Percentiles rank a stretch among this genome's conserved stretches.
These are phyloP conservation scores for Metschnikowia reukaufii DNA, from an alignment of 805 yeast genomes.

Conservation along the genomic window DNA sequence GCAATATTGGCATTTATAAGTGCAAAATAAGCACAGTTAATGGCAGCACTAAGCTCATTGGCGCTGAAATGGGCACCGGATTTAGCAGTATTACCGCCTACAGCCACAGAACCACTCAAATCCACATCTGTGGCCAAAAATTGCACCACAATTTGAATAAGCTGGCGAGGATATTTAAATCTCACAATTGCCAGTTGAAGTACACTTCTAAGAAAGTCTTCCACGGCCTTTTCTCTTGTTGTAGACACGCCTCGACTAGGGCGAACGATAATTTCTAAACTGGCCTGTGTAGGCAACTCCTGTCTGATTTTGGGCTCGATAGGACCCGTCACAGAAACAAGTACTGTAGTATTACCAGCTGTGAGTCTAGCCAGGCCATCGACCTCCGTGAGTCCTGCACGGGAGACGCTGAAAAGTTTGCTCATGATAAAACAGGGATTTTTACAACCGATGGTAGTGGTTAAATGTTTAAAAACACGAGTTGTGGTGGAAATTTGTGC, in stretches of 20 bases:
- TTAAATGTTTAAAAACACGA: too few species aligned
- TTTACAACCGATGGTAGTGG: too few species aligned
- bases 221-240: constrained; percentile 74
- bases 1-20: constrained; percentile 79
- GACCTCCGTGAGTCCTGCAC: constrained; percentile 49
- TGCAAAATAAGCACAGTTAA: constrained; percentile 75
- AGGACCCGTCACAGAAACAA: constrained; percentile 88
- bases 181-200: constrained; percentile 60
- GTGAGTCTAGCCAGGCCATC: constrained; percentile 77
- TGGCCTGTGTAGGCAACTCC: constrained; percentile 76
- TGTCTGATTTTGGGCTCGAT: constrained; percentile 80
- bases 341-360: constrained; percentile 53
- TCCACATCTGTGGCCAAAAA: constrained; percentile 33
- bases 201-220: constrained; percentile 64
- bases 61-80: constrained; percentile 30
- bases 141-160: constrained; percentile 44
- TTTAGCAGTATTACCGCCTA: constrained; percentile 19
- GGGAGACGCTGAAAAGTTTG: constrained; percentile 19
- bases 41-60: constrained; percentile 62
- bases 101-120: constrained; percentile 15
- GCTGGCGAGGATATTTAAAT: constrained; percentile 73
- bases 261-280: constrained; percentile 73
- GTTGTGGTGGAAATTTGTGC: too few species aligned
- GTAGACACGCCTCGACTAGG: constrained; percentile 76
- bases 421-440: neutral